These are phyloP conservation scores for Fusarium zealandicum DNA, from an alignment of 2,329 filamentous ascomycete species.

Conservation along the genomic window DNA sequence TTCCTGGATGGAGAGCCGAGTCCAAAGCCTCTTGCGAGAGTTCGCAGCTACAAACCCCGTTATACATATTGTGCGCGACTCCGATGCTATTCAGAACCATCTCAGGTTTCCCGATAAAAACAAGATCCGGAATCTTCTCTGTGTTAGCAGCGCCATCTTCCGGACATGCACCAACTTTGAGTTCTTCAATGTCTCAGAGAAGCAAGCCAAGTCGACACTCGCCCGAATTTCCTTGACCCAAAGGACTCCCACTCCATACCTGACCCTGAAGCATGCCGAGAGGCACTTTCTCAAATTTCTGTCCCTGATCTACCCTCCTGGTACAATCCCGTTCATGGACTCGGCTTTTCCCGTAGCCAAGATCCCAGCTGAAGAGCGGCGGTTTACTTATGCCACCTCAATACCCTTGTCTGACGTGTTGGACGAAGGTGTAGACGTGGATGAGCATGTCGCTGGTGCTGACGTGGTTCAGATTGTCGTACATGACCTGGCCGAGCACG, in stretches of 20 bases:
- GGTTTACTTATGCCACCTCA: constrained; percentile 72
- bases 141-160: constrained; percentile 64
- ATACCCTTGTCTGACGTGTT: constrained; percentile 66
- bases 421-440: constrained; percentile 62
- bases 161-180: constrained; percentile 75
- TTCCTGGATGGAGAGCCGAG: constrained; percentile 71
- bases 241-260: constrained; percentile 61
- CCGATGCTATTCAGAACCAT: constrained; percentile 68
- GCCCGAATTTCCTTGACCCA: constrained; percentile 39
- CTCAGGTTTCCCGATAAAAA: constrained; percentile 63
- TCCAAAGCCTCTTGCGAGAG: constrained; percentile 66
- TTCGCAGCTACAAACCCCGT: constrained; percentile 72
- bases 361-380: constrained; percentile 65
- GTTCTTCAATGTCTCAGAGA: constrained; percentile 77
- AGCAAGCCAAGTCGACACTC: constrained; percentile 41
- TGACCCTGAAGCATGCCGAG: constrained; percentile 73
- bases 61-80: constrained; percentile 72
- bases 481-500: constrained; percentile 26
- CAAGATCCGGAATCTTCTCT: constrained; percentile 65
- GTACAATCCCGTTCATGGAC: constrained; percentile 64
- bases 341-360: constrained; percentile 71
- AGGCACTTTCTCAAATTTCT: constrained; percentile 74
- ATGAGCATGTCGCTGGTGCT: constrained; percentile 69
- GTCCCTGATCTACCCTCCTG: constrained; percentile 63
- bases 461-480: constrained; percentile 72